Base-by-base conservation (phyloP, 2,329 filamentous ascomycete species). In the Colletotrichum musae region DNA sequence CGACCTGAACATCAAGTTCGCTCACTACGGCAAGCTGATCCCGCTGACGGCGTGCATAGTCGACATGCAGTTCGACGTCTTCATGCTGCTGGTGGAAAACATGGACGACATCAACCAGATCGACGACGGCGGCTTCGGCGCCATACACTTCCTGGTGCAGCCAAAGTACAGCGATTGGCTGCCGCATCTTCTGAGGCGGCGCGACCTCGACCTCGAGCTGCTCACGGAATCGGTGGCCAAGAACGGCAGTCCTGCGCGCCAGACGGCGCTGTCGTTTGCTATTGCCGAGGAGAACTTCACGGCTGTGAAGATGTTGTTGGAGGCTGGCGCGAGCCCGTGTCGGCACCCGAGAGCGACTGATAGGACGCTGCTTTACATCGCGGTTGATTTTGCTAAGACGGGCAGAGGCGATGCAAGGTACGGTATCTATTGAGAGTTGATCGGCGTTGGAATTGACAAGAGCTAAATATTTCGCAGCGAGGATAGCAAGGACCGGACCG, bases 221-320 rank as follows among this genome's bases (percentile, higher is more conserved):
- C 32, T 62, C 18, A 50, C 63, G 1, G 36, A 69, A 5, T 51
- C 32, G 2, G 7, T 53, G n/a, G n/a, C 21, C 7, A 51, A 28
- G 7, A 18, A 50, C 6, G 58, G 50, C 4, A n/a, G 24, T 21
- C 12, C 24, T 9, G 9, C 59, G 9, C 24, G 45, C 45, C 43
- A 51, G 41, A 74, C 74, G 18, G 71, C 74, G 26, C 36, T 76
- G 21, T 62, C 63, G 70, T 59, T 71, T 32, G 74, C 74, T 9
- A 71, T 74, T 9, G 21, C 39, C 36, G 26, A 71, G 2, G 60
- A 70, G 4, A 66, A 65, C n/a, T 67, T 68, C 26, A 56, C 63
- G 13, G 68, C 74, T 4, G 64, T 72, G 6, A 47, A 71, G 16
- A 10, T 75, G 15, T 68, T 76, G 5, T 56, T 76, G 2, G 45